These are phyloP conservation scores for Picocystis salinarum DNA, from an alignment of 139 green algal species.

Conservation along the genomic window DNA sequence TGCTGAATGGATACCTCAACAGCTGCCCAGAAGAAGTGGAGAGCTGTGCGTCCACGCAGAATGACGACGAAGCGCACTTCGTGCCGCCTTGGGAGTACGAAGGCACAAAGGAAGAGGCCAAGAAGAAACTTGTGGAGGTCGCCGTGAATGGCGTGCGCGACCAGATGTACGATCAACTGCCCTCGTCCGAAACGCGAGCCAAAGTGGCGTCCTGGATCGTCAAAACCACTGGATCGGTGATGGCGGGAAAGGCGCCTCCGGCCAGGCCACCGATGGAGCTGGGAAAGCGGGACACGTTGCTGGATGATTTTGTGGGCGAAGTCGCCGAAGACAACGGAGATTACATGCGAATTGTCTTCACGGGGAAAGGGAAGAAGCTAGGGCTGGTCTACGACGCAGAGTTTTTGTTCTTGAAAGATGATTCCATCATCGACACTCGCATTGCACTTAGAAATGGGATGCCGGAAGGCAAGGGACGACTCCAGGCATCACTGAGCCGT, in stretches of 20 bases:
- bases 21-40: slow-evolving; percentile 16
- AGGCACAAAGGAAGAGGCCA: slow-evolving; percentile 3
- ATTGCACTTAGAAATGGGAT: slow-evolving; percentile 11
- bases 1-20: slow-evolving; percentile 34
- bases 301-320: too few relatives aligned
- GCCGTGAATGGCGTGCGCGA: too few relatives aligned
- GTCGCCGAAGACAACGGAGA: slow-evolving; percentile 15
- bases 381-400: slow-evolving; percentile 27
- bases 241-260: too few relatives aligned
- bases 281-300: too few relatives aligned
- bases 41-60: slow-evolving; percentile 26
- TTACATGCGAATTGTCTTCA: slow-evolving; percentile 19
- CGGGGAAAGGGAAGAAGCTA: slow-evolving; percentile 5
- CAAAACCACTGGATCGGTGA: too few relatives aligned
- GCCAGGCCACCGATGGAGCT: too few relatives aligned
- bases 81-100: slow-evolving; percentile 21
- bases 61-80: slow-evolving; percentile 40
- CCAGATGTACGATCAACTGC: too few relatives aligned
- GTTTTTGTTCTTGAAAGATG: slow-evolving; percentile 26
- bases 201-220: too few relatives aligned
- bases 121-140: slow-evolving; percentile 12
- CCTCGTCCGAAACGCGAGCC: neutral
- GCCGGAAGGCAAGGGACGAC: slow-evolving; percentile 1
- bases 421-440: slow-evolving; percentile 22
- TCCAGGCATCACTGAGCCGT: slow-evolving; percentile 14